Base-by-base conservation (phyloP, 169 alveolate species). In the Plasmodium cynomolgi region DNA sequence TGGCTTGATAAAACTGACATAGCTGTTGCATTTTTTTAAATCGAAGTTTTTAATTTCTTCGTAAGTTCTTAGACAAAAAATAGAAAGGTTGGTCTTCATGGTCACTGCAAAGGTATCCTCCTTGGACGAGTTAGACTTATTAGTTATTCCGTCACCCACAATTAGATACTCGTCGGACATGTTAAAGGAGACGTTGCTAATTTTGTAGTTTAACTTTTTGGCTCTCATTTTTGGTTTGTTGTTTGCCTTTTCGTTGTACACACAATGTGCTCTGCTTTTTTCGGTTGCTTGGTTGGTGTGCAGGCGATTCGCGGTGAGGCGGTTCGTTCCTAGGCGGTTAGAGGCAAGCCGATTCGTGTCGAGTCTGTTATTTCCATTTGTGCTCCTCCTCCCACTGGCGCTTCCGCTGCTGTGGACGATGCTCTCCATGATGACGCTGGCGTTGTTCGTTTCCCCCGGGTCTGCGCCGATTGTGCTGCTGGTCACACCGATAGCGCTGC, bases 61-160 rank as follows among this genome's bases (percentile, higher is more conserved):
- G 56, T n/a, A 91, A n/a, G 91, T 68, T 33, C 37, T 71, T 50
- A 54, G 26, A 23, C 62, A 34, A 72, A 91, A 91, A 31, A 91
- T 83, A 1, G 95, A 91, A 1, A 91, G 20, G 84, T 91, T 91
- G 0, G 95, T 91, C 56, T 82, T 91, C 88, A 82, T 91, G 4
- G 95, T 91, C 54, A 91, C 95, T 13, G 95, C 95, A 79, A 68
- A 73, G 34, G 68, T 73, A 13, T 20, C 77, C 44, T 81, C 92
- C 29, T 83, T 91, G 0, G 95, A 71, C 11, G 95, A 39, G 41
- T 91, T 91, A 0, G 95, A 91, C 13, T 91, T 91, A 75, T 91
- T 91, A 7, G 95, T 91, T n/a, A 91, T 91, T 11, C 92, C 95
- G 56, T 91, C 95, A 0, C 85, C 95, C 39, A 91, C 92, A n/a